These are phyloP conservation scores for Aegle marmelos DNA, from an alignment of 345 rosid species.

Conservation along the genomic window DNA sequence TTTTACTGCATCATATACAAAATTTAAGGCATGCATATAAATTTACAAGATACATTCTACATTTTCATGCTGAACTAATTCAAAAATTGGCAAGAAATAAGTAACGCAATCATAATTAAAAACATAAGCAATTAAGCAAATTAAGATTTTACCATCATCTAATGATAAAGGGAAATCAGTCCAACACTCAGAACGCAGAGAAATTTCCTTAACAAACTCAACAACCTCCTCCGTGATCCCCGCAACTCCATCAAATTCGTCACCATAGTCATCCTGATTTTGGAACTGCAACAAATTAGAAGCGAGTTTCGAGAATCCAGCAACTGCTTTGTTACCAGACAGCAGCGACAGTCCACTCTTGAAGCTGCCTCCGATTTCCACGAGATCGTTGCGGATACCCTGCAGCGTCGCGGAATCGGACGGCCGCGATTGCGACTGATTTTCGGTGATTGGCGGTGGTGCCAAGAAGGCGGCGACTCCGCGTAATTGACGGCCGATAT, in stretches of 20 bases:
- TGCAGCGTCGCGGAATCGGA: slow-evolving; percentile 27
- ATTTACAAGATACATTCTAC: neutral
- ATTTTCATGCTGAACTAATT: neutral
- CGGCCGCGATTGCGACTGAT: neutral
- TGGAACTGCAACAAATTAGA: slow-evolving; percentile 43
- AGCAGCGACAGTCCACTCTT: slow-evolving; percentile 45
- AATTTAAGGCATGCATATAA: neutral
- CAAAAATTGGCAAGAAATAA: neutral
- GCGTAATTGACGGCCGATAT: slow-evolving; percentile 55
- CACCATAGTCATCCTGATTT: slow-evolving; percentile 18
- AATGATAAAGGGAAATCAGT: slow-evolving; percentile 58
- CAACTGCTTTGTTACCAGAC: slow-evolving; percentile 38
- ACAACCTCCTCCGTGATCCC: slow-evolving; percentile 58
- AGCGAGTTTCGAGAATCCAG: slow-evolving; percentile 51
- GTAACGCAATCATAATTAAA: neutral
- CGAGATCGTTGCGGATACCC: slow-evolving; percentile 69
- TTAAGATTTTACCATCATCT: slow-evolving; percentile 33
- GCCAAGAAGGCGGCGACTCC: slow-evolving; percentile 66
- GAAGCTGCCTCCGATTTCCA: slow-evolving; percentile 66
- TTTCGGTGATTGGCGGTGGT: slow-evolving; percentile 36
- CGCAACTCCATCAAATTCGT: slow-evolving; percentile 29
- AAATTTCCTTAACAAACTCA: slow-evolving; percentile 50
- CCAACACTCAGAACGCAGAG: slow-evolving; percentile 57
- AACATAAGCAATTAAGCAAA: neutral
- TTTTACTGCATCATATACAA: neutral